phyloP scores from a whole-genome alignment of 805 yeast genomes.

The Priceomyces fermenticarens region DNA sequence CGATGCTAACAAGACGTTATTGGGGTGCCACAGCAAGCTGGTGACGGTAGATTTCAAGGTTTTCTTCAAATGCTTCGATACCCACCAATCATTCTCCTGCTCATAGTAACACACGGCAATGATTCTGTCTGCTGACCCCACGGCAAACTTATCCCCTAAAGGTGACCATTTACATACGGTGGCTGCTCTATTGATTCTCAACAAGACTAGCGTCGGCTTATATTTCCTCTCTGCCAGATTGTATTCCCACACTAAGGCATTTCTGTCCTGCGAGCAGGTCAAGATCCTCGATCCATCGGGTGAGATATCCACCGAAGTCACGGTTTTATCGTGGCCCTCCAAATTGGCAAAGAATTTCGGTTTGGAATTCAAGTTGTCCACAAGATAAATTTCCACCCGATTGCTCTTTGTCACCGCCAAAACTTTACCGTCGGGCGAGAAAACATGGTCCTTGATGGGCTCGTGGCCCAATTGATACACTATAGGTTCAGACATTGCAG shows the following conservation, averaged over 20 bases:
- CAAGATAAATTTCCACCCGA: conserved; percentile 69
- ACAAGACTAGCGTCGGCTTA: conserved; percentile 86
- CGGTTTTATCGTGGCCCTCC: conserved; percentile 86
- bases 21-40: conserved; percentile 89
- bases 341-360: conserved; percentile 67
- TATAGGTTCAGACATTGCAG: conserved; percentile 30
- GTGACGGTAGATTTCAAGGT: conserved; percentile 88
- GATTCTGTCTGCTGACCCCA: conserved; percentile 91
- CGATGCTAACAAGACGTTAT: conserved; percentile 79
- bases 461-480: conserved; percentile 69
- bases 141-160: conserved; percentile 91
- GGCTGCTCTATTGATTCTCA: conserved; percentile 94
- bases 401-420: conserved; percentile 83
- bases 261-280: conserved; percentile 96
- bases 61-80: conserved; percentile 92
- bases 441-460: conserved; percentile 90
- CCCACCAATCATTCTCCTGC: conserved; percentile 98
- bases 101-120: conserved; percentile 96
- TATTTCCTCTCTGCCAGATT: conserved; percentile 56
- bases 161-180: conserved; percentile 96
- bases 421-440: conserved; percentile 58
- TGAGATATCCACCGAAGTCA: conserved; percentile 92
- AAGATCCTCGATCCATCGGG: conserved; percentile 78
- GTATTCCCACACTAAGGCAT: conserved; percentile 91
- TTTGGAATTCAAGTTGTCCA: conserved; percentile 39